Evolutionary conservation across 176 grass and related monocot species (phyloP).

Genomic region (Lolium multiflorum): DNA sequence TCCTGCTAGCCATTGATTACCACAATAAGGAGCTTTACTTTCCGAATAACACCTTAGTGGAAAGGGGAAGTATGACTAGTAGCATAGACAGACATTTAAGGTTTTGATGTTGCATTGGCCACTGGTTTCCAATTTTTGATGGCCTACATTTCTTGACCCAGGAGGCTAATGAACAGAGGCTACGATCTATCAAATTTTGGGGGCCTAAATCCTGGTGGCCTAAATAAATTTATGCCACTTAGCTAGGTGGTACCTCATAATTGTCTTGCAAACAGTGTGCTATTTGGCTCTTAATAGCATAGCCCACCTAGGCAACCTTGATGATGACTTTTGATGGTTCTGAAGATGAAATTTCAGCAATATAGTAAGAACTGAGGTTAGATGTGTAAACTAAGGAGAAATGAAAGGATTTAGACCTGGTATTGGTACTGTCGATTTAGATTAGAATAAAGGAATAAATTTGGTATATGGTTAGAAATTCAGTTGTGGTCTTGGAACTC

Average conservation of each 20-base stretch:
- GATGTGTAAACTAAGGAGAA: conserved; percentile 25
- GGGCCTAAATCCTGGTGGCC: not conserved
- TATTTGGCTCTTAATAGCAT: conserved; percentile 6
- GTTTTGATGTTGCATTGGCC: not conserved
- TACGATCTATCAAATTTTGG: not conserved
- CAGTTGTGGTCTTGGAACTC: not conserved
- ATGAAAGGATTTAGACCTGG: not conserved
- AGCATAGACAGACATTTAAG: not conserved
- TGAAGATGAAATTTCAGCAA: conserved; percentile 7
- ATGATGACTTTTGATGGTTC: not conserved
- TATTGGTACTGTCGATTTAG: not conserved
- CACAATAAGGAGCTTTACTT: conserved; percentile 15
- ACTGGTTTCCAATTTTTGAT: not conserved
- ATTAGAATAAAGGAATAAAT: not conserved
- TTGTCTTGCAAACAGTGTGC: not conserved
- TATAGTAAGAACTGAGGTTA: not conserved
- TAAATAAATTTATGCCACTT: not conserved
- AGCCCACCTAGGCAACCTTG: not conserved
- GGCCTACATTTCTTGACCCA: conserved; percentile 3
- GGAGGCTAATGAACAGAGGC: not conserved
- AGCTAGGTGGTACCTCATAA: not conserved
- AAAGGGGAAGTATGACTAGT: not conserved
- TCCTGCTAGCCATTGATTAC: not conserved
- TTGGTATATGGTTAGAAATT: conserved; percentile 1
- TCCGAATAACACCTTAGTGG: not conserved